Evolutionary conservation across 1,284 basidiomycete genomes (phyloP).

Genomic region (Takashimella tepidaria): DNA sequence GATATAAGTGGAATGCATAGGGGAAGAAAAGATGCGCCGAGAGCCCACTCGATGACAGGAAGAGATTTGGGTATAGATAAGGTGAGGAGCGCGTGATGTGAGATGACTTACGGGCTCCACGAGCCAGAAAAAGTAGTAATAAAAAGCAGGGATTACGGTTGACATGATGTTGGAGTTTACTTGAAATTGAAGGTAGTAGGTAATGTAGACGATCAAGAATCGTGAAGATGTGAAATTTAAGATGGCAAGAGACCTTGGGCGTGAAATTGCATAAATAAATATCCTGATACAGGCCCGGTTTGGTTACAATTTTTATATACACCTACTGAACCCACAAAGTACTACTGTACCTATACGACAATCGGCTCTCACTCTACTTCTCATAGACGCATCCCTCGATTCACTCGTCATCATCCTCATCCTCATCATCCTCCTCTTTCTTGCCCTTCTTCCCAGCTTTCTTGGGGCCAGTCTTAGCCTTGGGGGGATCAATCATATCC

Average conservation of each 20-base stretch:
- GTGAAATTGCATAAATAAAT: too few species aligned
- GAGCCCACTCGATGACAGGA: too few species aligned
- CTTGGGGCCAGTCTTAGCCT: constrained; percentile 28
- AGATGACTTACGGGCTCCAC: constrained; percentile 33
- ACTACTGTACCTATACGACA: background rate
- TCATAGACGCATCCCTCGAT: constrained; percentile 16
- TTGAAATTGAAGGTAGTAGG: too few species aligned
- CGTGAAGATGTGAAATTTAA: too few species aligned
- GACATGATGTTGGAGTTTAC: background rate
- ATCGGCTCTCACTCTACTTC: constrained; percentile 8
- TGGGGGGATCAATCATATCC: constrained; percentile 38
- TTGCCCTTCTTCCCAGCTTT: constrained; percentile 14
- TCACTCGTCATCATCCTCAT: constrained; percentile 19
- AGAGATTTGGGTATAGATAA: too few species aligned
- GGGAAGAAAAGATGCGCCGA: background rate
- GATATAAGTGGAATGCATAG: background rate
- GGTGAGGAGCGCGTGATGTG: background rate
- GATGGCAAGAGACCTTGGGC: too few species aligned
- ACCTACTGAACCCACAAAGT: background rate
- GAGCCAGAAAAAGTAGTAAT: constrained; percentile 40
- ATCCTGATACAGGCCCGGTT: too few species aligned
- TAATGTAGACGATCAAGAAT: too few species aligned
- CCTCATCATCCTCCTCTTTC: constrained; percentile 14
- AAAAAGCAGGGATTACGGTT: constrained; percentile 23
- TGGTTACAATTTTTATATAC: too few species aligned